Evolutionary conservation across 148 eudicot species (phyloP).

Genomic region (Diospyros kaki): DNA sequence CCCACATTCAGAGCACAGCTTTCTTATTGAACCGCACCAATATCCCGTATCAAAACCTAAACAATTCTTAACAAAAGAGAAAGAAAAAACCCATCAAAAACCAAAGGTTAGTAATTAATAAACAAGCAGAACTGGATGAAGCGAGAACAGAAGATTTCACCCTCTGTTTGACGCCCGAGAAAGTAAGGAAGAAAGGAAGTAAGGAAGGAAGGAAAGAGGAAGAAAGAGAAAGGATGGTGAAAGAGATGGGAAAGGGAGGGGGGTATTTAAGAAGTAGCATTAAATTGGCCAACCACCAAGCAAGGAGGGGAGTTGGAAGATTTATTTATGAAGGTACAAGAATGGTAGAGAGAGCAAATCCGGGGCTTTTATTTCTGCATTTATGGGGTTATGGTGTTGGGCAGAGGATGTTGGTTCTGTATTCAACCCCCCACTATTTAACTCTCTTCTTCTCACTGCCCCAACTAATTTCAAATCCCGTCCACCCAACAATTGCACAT

Average conservation of each 20-base stretch:
- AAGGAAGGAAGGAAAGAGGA: neutral
- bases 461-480: neutral
- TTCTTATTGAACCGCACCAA: slow-evolving; percentile 53
- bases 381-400: slow-evolving; percentile 18
- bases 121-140: neutral
- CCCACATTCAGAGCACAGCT: slow-evolving; percentile 10
- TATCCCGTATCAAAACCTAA: slow-evolving; percentile 25
- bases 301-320: slow-evolving; percentile 23
- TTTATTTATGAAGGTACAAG: slow-evolving; percentile 22
- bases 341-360: slow-evolving; percentile 21
- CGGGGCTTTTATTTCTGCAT: slow-evolving; percentile 24
- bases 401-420: slow-evolving; percentile 29
- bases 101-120: neutral
- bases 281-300: slow-evolving; percentile 28
- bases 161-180: neutral
- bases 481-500: neutral
- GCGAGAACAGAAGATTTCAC: neutral
- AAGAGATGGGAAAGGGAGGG: no score
- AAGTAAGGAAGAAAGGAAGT: neutral
- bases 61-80: neutral
- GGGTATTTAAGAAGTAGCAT: slow-evolving; percentile 19
- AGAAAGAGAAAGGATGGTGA: neutral
- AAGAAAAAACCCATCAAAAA: neutral
- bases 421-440: neutral
- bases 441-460: neutral